A percentile compares a stretch with the other conserved stretches of the same genome.
phyloP scores from a whole-genome alignment of 2,329 filamentous ascomycete species.

The Thelonectria blattea region DNA sequence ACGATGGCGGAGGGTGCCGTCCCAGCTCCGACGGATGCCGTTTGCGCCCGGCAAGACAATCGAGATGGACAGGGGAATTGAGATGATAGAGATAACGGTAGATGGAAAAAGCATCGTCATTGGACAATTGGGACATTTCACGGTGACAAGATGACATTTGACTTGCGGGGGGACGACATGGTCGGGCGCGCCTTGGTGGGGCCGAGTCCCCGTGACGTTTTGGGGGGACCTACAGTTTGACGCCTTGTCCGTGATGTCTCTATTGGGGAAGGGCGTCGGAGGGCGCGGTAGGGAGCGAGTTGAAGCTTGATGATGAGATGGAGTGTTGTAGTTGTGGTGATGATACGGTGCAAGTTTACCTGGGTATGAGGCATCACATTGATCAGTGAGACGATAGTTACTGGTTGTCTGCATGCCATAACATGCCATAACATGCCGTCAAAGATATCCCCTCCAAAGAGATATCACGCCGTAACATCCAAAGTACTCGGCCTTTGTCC shows the following conservation, averaged over 20 bases:
- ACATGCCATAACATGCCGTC: too few relatives aligned
- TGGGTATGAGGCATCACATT: background rate
- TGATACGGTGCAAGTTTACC: background rate
- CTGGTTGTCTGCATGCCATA: too few relatives aligned
- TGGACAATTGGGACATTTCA: background rate
- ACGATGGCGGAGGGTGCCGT: background rate
- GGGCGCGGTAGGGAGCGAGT: background rate
- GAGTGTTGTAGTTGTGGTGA: background rate
- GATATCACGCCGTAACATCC: background rate
- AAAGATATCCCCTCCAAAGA: too few relatives aligned
- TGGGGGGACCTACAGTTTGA: background rate
- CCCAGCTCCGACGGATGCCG: slow-evolving; percentile 13
- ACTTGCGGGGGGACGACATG: background rate
- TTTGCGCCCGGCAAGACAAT: background rate
- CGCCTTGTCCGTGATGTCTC: background rate
- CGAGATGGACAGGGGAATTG: background rate
- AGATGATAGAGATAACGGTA: background rate
- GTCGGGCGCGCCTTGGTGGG: slow-evolving; percentile 2
- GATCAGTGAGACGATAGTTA: background rate
- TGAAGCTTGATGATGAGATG: background rate
- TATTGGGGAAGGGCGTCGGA: background rate
- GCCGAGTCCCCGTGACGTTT: background rate
- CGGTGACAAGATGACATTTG: background rate
- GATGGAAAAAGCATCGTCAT: background rate
- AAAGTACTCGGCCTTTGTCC: slow-evolving; percentile 1